Conservation (phyloP, 441 rosid genomes). For the Caryocar brasiliense region DNA sequence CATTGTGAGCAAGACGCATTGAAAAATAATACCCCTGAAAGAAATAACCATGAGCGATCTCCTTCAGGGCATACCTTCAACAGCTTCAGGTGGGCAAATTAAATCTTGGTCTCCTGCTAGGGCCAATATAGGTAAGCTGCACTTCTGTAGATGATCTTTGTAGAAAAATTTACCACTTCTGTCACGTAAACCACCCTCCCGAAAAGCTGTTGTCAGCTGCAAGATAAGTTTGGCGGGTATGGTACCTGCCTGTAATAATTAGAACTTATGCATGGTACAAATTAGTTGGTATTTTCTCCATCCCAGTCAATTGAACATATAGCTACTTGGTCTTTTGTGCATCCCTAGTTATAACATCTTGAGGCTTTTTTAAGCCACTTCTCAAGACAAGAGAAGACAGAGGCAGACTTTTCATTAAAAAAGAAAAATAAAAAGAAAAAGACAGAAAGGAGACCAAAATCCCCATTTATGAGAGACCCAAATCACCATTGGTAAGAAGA, state of each 20-base stretch:
- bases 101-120: constrained; percentile 81
- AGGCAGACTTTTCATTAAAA: too few relatives aligned
- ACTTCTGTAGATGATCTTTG: constrained; percentile 49
- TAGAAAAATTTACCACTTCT: constrained; percentile 63
- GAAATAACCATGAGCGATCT: background rate
- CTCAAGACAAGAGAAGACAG: too few relatives aligned
- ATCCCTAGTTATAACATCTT: background rate
- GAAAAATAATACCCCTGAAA: background rate
- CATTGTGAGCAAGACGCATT: constrained; percentile 8
- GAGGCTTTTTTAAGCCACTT: background rate
- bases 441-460: too few relatives aligned
- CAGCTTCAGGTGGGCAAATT: constrained; percentile 89
- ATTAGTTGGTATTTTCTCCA: too few relatives aligned
- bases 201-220: constrained; percentile 88
- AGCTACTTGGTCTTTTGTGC: background rate
- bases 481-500: too few relatives aligned
- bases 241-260: constrained; percentile 43
- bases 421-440: too few relatives aligned
- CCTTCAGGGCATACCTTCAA: constrained; percentile 42
- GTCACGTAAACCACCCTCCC: constrained; percentile 69
- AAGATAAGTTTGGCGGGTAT: constrained; percentile 80
- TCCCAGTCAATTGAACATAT: too few relatives aligned
- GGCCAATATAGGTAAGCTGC: constrained; percentile 65
- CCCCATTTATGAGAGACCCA: too few relatives aligned
- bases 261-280: background rate